A percentile compares a stretch with the other conserved stretches of the same genome.
phyloP scores from a whole-genome alignment of 805 yeast species.

The Candida pseudoglaebosa region DNA sequence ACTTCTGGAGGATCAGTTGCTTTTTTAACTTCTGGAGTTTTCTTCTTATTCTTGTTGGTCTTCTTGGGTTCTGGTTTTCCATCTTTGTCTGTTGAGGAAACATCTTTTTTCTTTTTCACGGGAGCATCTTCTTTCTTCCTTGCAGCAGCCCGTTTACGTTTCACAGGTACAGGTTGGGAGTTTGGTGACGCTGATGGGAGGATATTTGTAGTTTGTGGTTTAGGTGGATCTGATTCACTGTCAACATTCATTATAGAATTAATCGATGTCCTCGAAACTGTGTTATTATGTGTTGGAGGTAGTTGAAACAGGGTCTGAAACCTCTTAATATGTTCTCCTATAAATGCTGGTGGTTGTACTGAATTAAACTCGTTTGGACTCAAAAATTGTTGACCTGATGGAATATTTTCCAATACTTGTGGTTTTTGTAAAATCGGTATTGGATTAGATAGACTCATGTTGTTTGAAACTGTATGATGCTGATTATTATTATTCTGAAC shows the following conservation, averaged over 20 bases:
- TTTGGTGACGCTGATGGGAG: slow-evolving; percentile 3
- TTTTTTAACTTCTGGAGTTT: slow-evolving; percentile 11
- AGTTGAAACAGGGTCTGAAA: slow-evolving; percentile 30
- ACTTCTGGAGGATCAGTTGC: slow-evolving; percentile 3
- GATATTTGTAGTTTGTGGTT: not conserved
- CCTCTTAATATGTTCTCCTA: slow-evolving; percentile 24
- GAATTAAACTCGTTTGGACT: not conserved
- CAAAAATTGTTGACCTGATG: not conserved
- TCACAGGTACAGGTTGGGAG: slow-evolving; percentile 7
- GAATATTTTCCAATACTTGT: slow-evolving; percentile 1
- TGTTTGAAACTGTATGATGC: not conserved
- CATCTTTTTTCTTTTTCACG: slow-evolving; percentile 10
- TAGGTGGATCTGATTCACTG: slow-evolving; percentile 17
- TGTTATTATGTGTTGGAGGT: slow-evolving; percentile 6
- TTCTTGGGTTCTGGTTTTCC: slow-evolving; percentile 10
- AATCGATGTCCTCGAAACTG: slow-evolving; percentile 33
- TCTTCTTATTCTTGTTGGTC: slow-evolving; percentile 12
- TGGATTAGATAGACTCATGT: not conserved
- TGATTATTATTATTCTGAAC: not conserved
- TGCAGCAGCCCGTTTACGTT: slow-evolving; percentile 14
- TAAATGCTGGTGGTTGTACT: slow-evolving; percentile 2
- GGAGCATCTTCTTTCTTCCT: slow-evolving; percentile 9
- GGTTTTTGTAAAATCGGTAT: not conserved
- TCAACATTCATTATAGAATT: slow-evolving; percentile 39
- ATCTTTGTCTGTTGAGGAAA: slow-evolving; percentile 9